These are phyloP conservation scores for Lepidium aucheri DNA, from an alignment of 345 rosid species.

Conservation along the genomic window DNA sequence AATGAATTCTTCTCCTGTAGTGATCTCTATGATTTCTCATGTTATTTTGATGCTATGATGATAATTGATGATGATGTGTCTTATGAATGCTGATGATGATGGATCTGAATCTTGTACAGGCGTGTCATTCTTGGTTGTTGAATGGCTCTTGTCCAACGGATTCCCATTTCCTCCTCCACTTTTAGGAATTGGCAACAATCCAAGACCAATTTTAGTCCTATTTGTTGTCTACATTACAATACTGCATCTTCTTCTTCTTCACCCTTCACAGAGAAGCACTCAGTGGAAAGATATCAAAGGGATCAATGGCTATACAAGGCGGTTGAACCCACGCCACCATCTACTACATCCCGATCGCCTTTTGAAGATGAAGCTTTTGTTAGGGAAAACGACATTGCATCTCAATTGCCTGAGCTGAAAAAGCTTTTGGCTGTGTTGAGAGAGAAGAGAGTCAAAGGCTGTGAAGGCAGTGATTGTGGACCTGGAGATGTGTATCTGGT, in stretches of 20 bases:
- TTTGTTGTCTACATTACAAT: constrained; percentile 31
- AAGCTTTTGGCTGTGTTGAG: constrained; percentile 62
- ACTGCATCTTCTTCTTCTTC: constrained; percentile 34
- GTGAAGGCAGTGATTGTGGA: constrained; percentile 34
- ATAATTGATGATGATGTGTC: not conserved
- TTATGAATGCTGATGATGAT: not conserved
- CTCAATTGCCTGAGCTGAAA: constrained; percentile 87
- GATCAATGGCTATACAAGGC: constrained; percentile 57
- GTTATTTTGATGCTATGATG: not conserved
- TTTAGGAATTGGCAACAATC: constrained; percentile 13
- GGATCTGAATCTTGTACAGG: not conserved
- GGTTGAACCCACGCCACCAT: not conserved
- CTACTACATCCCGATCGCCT: constrained; percentile 2
- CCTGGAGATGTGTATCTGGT: constrained; percentile 83
- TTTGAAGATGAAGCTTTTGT: constrained; percentile 33
- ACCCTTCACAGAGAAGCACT: constrained; percentile 69
- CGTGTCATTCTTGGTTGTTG: not conserved
- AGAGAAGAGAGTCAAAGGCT: constrained; percentile 48
- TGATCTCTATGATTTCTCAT: not conserved
- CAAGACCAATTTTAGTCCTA: not conserved
- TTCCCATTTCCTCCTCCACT: constrained; percentile 9
- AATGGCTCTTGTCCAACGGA: constrained; percentile 29
- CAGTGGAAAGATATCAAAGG: constrained; percentile 49
- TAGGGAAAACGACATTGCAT: constrained; percentile 66
- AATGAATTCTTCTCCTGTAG: not conserved